These are phyloP conservation scores for Yarrowia deformans DNA, from an alignment of 805 yeast genomes.

Conservation along the genomic window DNA sequence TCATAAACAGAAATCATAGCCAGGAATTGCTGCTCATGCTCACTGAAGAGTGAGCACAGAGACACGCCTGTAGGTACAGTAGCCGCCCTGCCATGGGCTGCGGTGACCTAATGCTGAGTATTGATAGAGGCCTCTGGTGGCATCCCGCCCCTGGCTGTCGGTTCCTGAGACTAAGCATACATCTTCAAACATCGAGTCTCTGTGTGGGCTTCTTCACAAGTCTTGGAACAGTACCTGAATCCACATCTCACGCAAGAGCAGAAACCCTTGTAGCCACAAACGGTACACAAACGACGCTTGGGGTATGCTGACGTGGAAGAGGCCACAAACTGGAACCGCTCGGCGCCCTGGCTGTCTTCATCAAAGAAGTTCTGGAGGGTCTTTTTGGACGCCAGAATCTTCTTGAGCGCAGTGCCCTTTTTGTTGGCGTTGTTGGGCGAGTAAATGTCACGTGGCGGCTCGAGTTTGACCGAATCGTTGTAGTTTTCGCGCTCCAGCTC, in stretches of 20 bases:
- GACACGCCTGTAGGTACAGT: no score
- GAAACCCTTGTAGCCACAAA: conserved; percentile 54
- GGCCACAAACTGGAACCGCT: conserved; percentile 47
- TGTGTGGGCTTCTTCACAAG: conserved; percentile 51
- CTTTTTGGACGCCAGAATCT: conserved; percentile 52
- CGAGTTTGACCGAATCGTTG: conserved; percentile 50
- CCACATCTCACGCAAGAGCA: conserved; percentile 52
- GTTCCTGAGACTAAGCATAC: conserved; percentile 44
- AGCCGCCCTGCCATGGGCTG: no score
- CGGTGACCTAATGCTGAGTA: no score
- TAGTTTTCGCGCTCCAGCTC: conserved; percentile 52
- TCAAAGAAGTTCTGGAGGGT: conserved; percentile 53
- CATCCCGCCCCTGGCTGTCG: not conserved
- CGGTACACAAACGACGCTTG: conserved; percentile 49
- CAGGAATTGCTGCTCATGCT: no score
- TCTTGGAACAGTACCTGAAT: conserved; percentile 50
- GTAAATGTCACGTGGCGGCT: conserved; percentile 45
- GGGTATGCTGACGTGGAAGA: conserved; percentile 52
- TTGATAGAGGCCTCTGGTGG: no score
- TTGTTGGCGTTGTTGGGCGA: conserved; percentile 36
- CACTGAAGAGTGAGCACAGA: no score
- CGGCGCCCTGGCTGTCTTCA: conserved; percentile 52
- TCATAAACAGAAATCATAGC: no score
- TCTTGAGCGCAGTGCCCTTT: conserved; percentile 43
- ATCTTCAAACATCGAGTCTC: conserved; percentile 52